A percentile compares a stretch with the other conserved stretches of the same genome.
These are phyloP conservation scores for Fusarium oligoseptatum DNA, from an alignment of 2,329 filamentous ascomycete species.

Conservation along the genomic window DNA sequence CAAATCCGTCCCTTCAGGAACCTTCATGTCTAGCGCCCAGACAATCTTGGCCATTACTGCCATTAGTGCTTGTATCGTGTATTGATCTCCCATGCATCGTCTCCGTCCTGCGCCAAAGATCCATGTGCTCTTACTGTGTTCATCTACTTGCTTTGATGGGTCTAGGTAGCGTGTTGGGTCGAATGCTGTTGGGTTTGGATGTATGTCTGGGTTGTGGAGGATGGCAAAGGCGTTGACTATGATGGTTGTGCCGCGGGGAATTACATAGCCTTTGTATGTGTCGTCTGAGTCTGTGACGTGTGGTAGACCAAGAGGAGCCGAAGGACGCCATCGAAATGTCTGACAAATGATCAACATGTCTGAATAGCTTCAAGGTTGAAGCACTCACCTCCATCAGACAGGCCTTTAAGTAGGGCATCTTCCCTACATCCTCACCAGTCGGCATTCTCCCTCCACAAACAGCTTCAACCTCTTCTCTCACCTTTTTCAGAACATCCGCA, in stretches of 20 bases:
- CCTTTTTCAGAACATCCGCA: constrained; percentile 35
- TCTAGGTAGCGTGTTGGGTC: constrained; percentile 46
- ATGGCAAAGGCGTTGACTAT: constrained; percentile 51
- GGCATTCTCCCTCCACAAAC: constrained; percentile 44
- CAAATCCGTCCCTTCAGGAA: constrained; percentile 41
- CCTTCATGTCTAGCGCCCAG: constrained; percentile 61
- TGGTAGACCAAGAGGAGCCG: constrained; percentile 58
- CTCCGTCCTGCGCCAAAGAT: constrained; percentile 63
- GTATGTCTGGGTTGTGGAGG: constrained; percentile 42
- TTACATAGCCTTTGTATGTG: constrained; percentile 61
- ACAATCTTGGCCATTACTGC: constrained; percentile 56
- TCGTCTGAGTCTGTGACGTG: constrained; percentile 64
- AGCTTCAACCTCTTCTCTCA: constrained; percentile 38
- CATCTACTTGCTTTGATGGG: constrained; percentile 18
- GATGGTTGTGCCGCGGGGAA: constrained; percentile 62
- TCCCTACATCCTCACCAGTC: constrained; percentile 43
- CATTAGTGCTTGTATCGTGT: constrained; percentile 61
- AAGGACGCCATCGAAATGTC: constrained; percentile 55
- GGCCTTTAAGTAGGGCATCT: constrained; percentile 44
- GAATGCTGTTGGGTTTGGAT: constrained; percentile 45
- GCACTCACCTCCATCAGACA: constrained; percentile 40
- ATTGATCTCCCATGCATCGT: constrained; percentile 62
- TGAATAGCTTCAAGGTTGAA: not conserved
- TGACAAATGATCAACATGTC: constrained; percentile 9
- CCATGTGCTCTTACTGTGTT: constrained; percentile 49